Percentiles rank a stretch among this genome's conserved stretches.
Conservation (phyloP, 2,329 filamentous ascomycete species). For the Cladosporium sp. region DNA sequence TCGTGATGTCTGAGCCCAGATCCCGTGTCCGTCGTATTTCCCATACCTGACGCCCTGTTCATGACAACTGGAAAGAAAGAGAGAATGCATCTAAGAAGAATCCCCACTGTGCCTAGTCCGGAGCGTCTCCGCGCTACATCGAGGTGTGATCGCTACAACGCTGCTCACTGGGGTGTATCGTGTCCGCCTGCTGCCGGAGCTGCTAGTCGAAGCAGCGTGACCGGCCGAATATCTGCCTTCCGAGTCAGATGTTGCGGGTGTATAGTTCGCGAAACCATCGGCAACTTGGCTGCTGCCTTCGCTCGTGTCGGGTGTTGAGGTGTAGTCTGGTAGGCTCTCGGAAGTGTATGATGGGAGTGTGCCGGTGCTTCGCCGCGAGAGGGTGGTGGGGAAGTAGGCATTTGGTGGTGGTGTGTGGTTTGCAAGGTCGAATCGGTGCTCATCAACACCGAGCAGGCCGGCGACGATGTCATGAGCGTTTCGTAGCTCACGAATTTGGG, state of each 20-base stretch:
- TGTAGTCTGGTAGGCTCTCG: conserved; percentile 43
- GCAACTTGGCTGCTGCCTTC: conserved; percentile 30
- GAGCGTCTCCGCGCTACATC: conserved; percentile 38
- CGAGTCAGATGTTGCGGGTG: conserved; percentile 22
- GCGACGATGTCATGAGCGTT: conserved; percentile 50
- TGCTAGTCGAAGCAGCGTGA: conserved; percentile 14
- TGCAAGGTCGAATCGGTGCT: conserved; percentile 30
- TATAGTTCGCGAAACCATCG: conserved; percentile 41
- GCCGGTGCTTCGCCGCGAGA: conserved; percentile 29
- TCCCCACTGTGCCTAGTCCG: conserved; percentile 18
- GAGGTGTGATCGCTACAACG: conserved; percentile 37
- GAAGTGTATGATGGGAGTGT: conserved; percentile 33
- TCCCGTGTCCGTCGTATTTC: neutral
- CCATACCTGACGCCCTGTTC: neutral
- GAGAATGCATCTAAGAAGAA: neutral
- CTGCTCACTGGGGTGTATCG: conserved; percentile 38
- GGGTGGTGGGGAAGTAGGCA: conserved; percentile 25
- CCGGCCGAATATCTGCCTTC: neutral
- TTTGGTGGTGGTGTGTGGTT: conserved; percentile 22
- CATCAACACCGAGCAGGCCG: conserved; percentile 25
- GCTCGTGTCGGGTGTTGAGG: conserved; percentile 30
- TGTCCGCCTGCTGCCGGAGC: conserved; percentile 15
- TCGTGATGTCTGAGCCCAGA: neutral
- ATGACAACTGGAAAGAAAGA: neutral
- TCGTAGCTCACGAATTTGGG: conserved; percentile 49